phyloP scores from a whole-genome alignment of 768 basidiomycete genomes.

The Amanita molliuscula region DNA sequence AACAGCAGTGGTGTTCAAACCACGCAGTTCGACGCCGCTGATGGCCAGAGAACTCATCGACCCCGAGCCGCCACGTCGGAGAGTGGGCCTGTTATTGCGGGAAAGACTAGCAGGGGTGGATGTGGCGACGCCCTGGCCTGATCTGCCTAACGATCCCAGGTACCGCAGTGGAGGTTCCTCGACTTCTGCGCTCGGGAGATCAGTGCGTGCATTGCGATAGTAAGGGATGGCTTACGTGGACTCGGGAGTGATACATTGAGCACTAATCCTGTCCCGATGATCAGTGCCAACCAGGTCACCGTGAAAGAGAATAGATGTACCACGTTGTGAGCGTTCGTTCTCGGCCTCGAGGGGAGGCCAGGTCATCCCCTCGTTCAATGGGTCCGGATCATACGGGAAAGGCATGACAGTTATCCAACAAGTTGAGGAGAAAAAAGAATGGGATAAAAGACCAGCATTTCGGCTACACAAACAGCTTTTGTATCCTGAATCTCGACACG shows the following conservation, averaged over 20 bases:
- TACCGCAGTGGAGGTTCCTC: neutral
- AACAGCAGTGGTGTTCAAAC: neutral
- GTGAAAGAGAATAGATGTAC: neutral
- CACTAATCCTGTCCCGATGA: neutral
- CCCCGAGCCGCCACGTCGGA: constrained; percentile 23
- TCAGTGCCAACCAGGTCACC: neutral
- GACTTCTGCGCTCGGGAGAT: neutral
- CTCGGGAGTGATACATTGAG: neutral
- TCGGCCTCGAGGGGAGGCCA: neutral
- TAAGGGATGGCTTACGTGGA: neutral
- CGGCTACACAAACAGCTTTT: neutral
- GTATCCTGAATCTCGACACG: neutral
- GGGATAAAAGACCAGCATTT: neutral
- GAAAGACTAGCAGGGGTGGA: neutral
- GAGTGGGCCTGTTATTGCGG: constrained; percentile 7
- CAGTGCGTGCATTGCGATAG: neutral
- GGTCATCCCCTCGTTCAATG: neutral
- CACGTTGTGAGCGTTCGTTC: neutral
- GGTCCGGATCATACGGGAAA: neutral
- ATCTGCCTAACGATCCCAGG: neutral
- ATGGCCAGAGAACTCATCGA: constrained; percentile 32
- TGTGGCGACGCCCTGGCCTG: neutral
- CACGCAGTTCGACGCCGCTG: constrained; percentile 13
- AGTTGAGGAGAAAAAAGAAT: neutral
- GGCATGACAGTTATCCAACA: neutral